Evolutionary conservation across 129 eudicot genomes (phyloP), one percentile per base, ranked within the genome.

Genomic region (Glebionis coronaria): DNA sequence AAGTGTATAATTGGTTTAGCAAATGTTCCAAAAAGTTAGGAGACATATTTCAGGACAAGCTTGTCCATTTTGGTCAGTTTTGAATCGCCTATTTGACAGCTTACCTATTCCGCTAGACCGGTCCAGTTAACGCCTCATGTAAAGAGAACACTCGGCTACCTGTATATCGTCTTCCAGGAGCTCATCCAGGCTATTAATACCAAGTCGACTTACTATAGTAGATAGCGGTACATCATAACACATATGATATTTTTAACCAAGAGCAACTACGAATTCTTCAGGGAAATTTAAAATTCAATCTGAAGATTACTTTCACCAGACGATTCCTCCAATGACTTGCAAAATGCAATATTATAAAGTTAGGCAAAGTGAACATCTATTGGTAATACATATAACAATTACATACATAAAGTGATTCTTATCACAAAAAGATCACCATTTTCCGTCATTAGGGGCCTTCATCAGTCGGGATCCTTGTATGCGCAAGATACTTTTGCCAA

Each of bases 281-380:
- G 79, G 21, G 98, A 95, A 73, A 81, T 67, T 62, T 88, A 90
- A 70, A 92, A 95, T 79, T 88, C 95, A 76, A 88, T 92, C 85
- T 92, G 98, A 71, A 92, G 65, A 82, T 86, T 91, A 66, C 88
- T 88, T 80, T 92, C 96, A 44, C 95, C 95, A 50, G 87, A 75
- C 69, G 95, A 88, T 68, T 92, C 98, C 75, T 88, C 98, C 98
- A 96, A 92, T 8, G 88, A 91, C 98, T 92, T 78, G 25, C 71
- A 51, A 56, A 74, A 19, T 18, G 23, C 7, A 65, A 21, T 8
- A 40, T 15, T 42, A 57, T n/a, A 44, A 70, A 83, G 63, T 73
- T 51, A 74, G 80, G 45, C 23, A 49, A 63, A 42, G 19, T 54
- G 27, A 16, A 56, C 42, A 28, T 56, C 23, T 11, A 2, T 1